Base-by-base conservation (phyloP, 1,284 basidiomycete genomes). In the Tranzscheliella williamsii region DNA sequence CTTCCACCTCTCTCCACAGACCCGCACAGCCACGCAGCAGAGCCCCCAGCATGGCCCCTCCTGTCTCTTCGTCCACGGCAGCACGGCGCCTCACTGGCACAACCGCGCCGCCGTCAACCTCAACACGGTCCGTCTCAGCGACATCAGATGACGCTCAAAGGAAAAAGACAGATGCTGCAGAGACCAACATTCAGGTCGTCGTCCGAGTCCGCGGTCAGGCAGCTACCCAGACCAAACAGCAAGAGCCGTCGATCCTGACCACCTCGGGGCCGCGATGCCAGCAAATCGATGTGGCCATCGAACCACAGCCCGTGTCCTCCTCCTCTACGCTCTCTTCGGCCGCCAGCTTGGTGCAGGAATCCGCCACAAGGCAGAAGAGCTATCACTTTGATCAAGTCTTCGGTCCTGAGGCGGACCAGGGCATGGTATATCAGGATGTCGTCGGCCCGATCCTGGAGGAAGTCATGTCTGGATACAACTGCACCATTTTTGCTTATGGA, bases 401-500 rank as follows among this genome's bases (percentile, higher is more conserved):
- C 80, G 94, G 95, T 2, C 91, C 93, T 18, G 93, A 97, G 76
- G 94, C 94, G 8, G 93, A 96, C 76, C 95, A 99, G 75, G 86
- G 89, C 24, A 85, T 92, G 84, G 84, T 99, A 21, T 98, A 95
- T 78, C 85, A 90, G 57, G 89, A 96, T 53, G 93, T 97, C 27
- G 94, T 95, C 27, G 85, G 85, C 52, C 90, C 90, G 1, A 90
- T 98, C 84, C 82, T 99, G 37, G 86, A 91, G 38, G 90, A 99
- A 78, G 93, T 98, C 29, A 79, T 97, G 38, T 82, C 85, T 73
- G 95, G 95, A 4, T 99, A 96, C 81, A 98, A 98, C 74, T 98
- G 95, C 76, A 98, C 95, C 0, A 83, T 98, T 26, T 98, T 98
- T 80, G 94, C 94, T 3, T 99, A 99, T 75, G 95, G 95, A 3